Conservation (phyloP, 2,329 filamentous ascomycete species). For the Paecilomyces formosus region DNA sequence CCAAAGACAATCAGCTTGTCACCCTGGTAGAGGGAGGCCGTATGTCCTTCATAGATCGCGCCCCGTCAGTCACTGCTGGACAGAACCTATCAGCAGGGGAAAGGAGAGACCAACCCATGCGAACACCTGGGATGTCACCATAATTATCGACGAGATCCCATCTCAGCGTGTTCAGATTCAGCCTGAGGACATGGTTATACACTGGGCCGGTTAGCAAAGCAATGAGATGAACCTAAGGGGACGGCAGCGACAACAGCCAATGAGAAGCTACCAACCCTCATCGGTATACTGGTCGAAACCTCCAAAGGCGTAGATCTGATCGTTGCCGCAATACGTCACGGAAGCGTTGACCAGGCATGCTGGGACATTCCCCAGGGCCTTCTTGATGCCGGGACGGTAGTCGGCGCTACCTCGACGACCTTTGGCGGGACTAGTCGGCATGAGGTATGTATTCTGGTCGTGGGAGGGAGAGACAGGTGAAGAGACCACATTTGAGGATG, state of each 20-base stretch:
- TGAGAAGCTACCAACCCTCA: constrained; percentile 50
- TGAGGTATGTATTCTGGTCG: constrained; percentile 71
- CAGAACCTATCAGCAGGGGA: constrained; percentile 5
- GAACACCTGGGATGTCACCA: constrained; percentile 91
- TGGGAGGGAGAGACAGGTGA: constrained; percentile 35
- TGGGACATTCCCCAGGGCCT: constrained; percentile 71
- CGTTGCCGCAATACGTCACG: constrained; percentile 96
- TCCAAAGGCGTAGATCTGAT: constrained; percentile 96
- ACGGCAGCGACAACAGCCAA: not conserved
- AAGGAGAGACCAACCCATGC: constrained; percentile 65
- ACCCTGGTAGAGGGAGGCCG: constrained; percentile 85
- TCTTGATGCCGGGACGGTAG: constrained; percentile 77
- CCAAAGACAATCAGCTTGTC: constrained; percentile 96
- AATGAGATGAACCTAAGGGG: constrained; percentile 1
- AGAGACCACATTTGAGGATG: constrained; percentile 15
- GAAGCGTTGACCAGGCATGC: constrained; percentile 96
- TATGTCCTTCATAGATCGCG: constrained; percentile 59
- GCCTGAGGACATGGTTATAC: constrained; percentile 89
- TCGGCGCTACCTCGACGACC: constrained; percentile 56
- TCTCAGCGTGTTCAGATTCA: constrained; percentile 80
- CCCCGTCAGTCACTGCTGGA: not conserved
- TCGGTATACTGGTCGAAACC: constrained; percentile 99
- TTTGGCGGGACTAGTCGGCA: constrained; percentile 77
- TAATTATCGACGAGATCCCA: constrained; percentile 98
- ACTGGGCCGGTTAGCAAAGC: constrained; percentile 40